Evolutionary conservation across 2,329 filamentous ascomycete genomes (phyloP).

Genomic region (Acrodontium crateriforme): DNA sequence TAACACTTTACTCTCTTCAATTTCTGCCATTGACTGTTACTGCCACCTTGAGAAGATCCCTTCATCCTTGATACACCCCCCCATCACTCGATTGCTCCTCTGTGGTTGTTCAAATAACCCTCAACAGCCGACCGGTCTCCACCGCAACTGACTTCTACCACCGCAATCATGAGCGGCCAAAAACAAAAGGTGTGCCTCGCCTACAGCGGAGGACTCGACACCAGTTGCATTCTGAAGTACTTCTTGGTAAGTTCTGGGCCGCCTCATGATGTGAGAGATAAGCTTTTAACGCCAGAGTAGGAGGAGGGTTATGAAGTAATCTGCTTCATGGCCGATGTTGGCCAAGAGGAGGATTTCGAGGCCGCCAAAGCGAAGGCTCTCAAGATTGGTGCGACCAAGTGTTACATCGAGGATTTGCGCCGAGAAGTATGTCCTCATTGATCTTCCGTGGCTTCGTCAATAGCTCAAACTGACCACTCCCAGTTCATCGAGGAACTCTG

Average conservation of each 20-base stretch:
- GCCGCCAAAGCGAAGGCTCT: constrained; percentile 60
- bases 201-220: constrained; percentile 45
- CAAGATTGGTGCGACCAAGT: constrained; percentile 53
- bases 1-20: no score
- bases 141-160: not conserved
- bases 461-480: not conserved
- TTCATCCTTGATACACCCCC: no score
- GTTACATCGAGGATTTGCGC: constrained; percentile 50
- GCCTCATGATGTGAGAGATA: not conserved
- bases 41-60: no score
- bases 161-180: constrained; percentile 3
- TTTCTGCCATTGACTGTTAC: no score
- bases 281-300: constrained; percentile 5
- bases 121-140: no score
- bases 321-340: constrained; percentile 56
- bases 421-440: constrained; percentile 21
- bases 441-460: no score
- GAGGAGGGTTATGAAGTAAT: constrained; percentile 49
- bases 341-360: constrained; percentile 51
- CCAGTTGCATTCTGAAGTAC: constrained; percentile 40
- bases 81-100: no score
- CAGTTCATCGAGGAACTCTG: constrained; percentile 65
- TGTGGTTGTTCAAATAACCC: no score
- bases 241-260: constrained; percentile 18
- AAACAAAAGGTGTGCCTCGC: constrained; percentile 33